These are phyloP conservation scores for Rhododendron kiyosumense DNA, from an alignment of 148 eudicot species.

Conservation along the genomic window DNA sequence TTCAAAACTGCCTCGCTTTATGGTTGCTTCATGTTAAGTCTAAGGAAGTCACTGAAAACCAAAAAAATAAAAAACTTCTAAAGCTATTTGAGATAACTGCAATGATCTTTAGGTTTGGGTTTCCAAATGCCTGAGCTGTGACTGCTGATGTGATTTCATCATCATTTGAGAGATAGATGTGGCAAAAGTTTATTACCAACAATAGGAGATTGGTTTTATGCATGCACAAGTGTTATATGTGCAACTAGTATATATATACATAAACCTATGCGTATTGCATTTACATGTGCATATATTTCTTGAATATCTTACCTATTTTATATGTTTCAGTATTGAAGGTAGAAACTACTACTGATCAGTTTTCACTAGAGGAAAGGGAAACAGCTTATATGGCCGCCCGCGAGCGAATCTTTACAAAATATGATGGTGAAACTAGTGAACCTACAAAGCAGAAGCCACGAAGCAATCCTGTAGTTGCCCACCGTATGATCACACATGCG, in stretches of 20 bases:
- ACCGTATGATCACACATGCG: conserved; percentile 96
- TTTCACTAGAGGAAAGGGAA: conserved; percentile 73
- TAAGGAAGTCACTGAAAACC: neutral
- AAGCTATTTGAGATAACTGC: neutral
- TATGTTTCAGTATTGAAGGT: conserved; percentile 41
- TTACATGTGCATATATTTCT: neutral
- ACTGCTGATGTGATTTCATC: neutral
- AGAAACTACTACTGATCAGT: conserved; percentile 23
- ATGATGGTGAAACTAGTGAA: conserved; percentile 31
- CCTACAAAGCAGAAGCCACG: conserved; percentile 49
- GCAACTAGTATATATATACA: neutral
- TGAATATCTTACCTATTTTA: neutral
- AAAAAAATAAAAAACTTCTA: neutral
- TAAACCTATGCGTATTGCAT: neutral
- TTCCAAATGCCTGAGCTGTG: neutral
- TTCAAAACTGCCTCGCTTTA: neutral
- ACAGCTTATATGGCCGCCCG: conserved; percentile 84
- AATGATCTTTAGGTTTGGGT: neutral
- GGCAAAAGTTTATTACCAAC: neutral
- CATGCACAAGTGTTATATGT: neutral
- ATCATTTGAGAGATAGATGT: neutral
- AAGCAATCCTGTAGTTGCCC: conserved; percentile 76
- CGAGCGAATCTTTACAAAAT: conserved; percentile 62
- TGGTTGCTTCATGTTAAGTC: neutral
- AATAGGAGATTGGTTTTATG: neutral